Percentiles rank a stretch among this genome's conserved stretches.
Evolutionary conservation across 2,329 filamentous ascomycete species (phyloP).

Genomic region (Rachicladosporium sp.): DNA sequence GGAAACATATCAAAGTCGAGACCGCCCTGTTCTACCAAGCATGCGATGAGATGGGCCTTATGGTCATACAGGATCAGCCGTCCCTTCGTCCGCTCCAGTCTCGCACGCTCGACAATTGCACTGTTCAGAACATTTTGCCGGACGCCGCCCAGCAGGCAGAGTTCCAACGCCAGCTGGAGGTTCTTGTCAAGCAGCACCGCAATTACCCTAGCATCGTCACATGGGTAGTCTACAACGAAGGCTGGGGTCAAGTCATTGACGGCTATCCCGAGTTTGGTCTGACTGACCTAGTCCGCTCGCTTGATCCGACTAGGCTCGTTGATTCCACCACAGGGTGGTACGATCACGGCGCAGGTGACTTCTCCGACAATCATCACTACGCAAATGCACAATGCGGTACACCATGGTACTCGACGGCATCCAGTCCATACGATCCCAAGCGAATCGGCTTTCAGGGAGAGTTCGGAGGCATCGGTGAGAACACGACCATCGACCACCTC

Average conservation of each 20-base stretch:
- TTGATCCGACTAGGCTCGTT: constrained; percentile 54
- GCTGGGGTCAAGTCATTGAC: constrained; percentile 50
- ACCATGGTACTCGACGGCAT: constrained; percentile 49
- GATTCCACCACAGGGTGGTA: constrained; percentile 53
- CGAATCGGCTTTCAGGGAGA: constrained; percentile 60
- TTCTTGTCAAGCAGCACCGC: constrained; percentile 51
- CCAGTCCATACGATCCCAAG: constrained; percentile 42
- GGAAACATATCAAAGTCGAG: constrained; percentile 60
- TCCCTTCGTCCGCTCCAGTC: constrained; percentile 16
- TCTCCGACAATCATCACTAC: constrained; percentile 59
- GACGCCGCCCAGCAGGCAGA: constrained; percentile 45
- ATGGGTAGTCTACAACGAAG: constrained; percentile 62
- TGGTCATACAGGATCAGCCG: constrained; percentile 64
- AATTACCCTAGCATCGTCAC: constrained; percentile 53
- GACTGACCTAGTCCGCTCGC: constrained; percentile 39
- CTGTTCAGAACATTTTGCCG: constrained; percentile 17
- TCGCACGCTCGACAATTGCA: constrained; percentile 23
- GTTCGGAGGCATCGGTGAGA: constrained; percentile 57
- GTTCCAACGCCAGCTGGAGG: constrained; percentile 50
- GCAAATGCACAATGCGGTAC: constrained; percentile 58
- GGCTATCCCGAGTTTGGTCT: constrained; percentile 45
- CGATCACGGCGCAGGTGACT: constrained; percentile 58
- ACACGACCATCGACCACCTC: constrained; percentile 49
- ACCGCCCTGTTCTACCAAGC: constrained; percentile 55
- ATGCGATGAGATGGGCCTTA: constrained; percentile 51